Evolutionary conservation across 73 alveolate species (phyloP).

Genomic region (Stentor roeselii): DNA sequence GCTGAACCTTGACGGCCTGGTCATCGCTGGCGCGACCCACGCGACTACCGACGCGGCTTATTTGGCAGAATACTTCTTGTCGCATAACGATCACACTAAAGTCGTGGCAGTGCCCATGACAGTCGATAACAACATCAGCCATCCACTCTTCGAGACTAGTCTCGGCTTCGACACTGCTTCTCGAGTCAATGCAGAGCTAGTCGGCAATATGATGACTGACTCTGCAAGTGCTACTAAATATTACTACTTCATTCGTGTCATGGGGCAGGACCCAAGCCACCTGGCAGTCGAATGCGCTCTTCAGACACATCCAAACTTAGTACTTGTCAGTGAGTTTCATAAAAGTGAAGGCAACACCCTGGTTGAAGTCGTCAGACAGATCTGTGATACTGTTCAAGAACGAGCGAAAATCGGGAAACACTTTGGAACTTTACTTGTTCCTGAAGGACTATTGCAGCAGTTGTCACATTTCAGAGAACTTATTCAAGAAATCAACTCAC

Average conservation of each 20-base stretch:
- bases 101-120: constrained; percentile 85
- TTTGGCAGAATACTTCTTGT: constrained; percentile 72
- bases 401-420: constrained; percentile 57
- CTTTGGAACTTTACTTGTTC: constrained; percentile 74
- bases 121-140: constrained; percentile 73
- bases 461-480: constrained; percentile 69
- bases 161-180: constrained; percentile 87
- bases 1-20: constrained; percentile 72
- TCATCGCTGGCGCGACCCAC: constrained; percentile 90
- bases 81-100: constrained; percentile 34
- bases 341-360: constrained; percentile 64
- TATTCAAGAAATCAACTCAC: constrained; percentile 51
- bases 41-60: constrained; percentile 76
- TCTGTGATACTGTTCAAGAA: constrained; percentile 58
- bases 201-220: constrained; percentile 74
- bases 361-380: constrained; percentile 52
- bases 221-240: constrained; percentile 86
- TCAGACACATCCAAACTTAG: constrained; percentile 78
- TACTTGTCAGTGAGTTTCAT: constrained; percentile 63
- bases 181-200: constrained; percentile 76
- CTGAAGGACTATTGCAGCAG: constrained; percentile 79
- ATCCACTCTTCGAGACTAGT: constrained; percentile 60
- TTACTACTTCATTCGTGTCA: constrained; percentile 84
- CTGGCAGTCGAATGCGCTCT: constrained; percentile 83
- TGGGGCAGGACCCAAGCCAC: constrained; percentile 94